Evolutionary conservation across 2,329 filamentous ascomycete genomes (phyloP).

Genomic region (Xylariaceae sp.): DNA sequence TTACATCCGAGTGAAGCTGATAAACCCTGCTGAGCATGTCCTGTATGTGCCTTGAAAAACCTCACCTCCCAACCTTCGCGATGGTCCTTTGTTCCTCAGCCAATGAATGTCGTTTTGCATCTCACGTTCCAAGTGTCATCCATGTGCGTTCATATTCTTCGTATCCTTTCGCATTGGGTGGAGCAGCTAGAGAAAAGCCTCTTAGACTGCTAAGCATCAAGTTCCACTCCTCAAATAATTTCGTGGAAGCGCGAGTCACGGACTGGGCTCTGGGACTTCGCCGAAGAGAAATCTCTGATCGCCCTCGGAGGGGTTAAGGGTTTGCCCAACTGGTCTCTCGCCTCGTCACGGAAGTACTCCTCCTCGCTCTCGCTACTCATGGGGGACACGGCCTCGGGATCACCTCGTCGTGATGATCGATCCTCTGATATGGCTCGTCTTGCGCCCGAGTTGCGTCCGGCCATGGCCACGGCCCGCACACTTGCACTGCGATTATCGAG

Average conservation of each 20-base stretch:
- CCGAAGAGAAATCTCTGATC: constrained; percentile 28
- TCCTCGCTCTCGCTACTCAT: constrained; percentile 29
- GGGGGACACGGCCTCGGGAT: constrained; percentile 17
- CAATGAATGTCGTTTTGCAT: no score
- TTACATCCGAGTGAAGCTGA: neutral
- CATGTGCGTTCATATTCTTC: no score
- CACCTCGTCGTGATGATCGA: constrained; percentile 12
- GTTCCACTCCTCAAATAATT: constrained; percentile 25
- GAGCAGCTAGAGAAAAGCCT: no score
- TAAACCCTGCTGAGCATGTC: no score
- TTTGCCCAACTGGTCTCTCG: constrained; percentile 41
- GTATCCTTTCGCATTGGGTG: no score
- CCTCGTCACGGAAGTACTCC: constrained; percentile 32
- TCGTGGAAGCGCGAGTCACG: constrained; percentile 58
- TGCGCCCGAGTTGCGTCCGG: constrained; percentile 30
- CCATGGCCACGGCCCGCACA: constrained; percentile 44
- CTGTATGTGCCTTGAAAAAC: no score
- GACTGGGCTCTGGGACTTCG: constrained; percentile 47
- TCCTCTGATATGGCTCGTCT: constrained; percentile 14
- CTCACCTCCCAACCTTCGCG: no score
- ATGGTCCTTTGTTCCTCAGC: no score
- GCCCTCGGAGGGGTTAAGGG: constrained; percentile 34
- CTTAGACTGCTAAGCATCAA: no score
- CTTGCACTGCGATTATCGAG: constrained; percentile 38
- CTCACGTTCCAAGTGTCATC: no score